Evolutionary conservation across 768 basidiomycete genomes (phyloP).

Genomic region (Lactarius trivialis): DNA sequence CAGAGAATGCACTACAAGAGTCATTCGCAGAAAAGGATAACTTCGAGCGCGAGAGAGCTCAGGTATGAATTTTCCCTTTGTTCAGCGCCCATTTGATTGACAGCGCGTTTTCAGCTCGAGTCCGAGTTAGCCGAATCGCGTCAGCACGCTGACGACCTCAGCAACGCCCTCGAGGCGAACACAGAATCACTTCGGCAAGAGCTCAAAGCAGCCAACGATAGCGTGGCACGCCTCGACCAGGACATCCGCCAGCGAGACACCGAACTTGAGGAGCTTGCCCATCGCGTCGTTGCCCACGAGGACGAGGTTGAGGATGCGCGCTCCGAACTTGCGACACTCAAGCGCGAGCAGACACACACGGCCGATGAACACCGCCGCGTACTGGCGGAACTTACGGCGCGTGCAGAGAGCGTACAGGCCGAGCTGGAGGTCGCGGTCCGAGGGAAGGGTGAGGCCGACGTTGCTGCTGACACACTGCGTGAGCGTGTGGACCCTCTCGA

Average conservation of each 20-base stretch:
- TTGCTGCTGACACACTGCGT: conserved; percentile 41
- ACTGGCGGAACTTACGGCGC: conserved; percentile 41
- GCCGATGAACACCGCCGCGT: conserved; percentile 43
- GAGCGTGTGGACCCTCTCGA: conserved; percentile 46
- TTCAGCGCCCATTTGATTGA: conserved; percentile 1
- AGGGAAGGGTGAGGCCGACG: conserved; percentile 51
- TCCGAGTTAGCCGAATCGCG: conserved; percentile 47
- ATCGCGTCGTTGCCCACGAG: conserved; percentile 43
- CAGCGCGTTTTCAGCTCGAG: conserved; percentile 37
- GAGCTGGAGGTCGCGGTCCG: conserved; percentile 45
- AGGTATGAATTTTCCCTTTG: conserved; percentile 10
- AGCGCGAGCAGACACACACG: conserved; percentile 47
- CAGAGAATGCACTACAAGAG: conserved; percentile 52
- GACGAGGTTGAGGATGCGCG: conserved; percentile 47
- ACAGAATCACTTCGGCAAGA: conserved; percentile 50
- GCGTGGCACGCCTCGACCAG: conserved; percentile 47
- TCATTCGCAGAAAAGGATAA: conserved; percentile 45
- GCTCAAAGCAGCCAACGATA: conserved; percentile 48
- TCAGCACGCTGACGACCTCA: conserved; percentile 44
- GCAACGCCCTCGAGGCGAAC: conserved; percentile 40
- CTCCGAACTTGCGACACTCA: conserved; percentile 47
- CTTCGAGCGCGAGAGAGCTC: conserved; percentile 35
- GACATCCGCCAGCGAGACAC: conserved; percentile 50
- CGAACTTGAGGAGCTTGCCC: conserved; percentile 44
- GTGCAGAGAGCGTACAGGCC: conserved; percentile 40